Percentiles rank a stretch among this genome's conserved stretches.
phyloP scores from a whole-genome alignment of 441 rosid species.

The Arabidopsis lyrata region DNA sequence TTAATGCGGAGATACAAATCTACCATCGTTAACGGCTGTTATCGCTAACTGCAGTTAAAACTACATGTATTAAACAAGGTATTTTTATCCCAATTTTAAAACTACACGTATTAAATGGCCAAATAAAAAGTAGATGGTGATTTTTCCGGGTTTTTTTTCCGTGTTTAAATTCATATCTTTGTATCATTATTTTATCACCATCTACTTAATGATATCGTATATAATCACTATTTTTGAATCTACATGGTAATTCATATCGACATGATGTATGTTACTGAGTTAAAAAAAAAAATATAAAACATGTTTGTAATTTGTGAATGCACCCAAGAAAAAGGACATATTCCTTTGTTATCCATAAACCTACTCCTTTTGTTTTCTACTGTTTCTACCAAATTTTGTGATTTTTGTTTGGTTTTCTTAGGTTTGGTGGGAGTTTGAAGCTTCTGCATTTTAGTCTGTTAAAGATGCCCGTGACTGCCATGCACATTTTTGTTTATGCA shows the following conservation, averaged over 20 bases:
- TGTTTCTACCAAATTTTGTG: conserved; percentile 22
- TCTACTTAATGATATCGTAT: neutral
- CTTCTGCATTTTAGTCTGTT: neutral
- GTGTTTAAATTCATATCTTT: no score
- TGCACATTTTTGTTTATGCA: neutral
- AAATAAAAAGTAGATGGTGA: no score
- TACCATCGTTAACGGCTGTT: no score
- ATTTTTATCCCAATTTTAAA: no score
- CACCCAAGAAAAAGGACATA: conserved; percentile 27
- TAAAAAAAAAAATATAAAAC: neutral
- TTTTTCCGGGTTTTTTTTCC: no score
- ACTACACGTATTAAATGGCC: no score
- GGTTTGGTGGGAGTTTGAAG: neutral
- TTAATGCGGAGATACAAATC: no score
- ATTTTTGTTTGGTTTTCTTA: conserved; percentile 11
- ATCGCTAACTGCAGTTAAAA: no score
- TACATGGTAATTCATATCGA: neutral
- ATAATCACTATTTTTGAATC: neutral
- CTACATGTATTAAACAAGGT: no score
- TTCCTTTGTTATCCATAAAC: conserved; percentile 30
- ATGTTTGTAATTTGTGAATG: conserved; percentile 11
- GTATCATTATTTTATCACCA: neutral
- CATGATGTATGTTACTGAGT: no score
- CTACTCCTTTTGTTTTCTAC: conserved; percentile 26
- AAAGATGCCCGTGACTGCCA: neutral